Evolutionary conservation across 2,329 filamentous ascomycete species (phyloP).

Genomic region (Fusarium annulatum): DNA sequence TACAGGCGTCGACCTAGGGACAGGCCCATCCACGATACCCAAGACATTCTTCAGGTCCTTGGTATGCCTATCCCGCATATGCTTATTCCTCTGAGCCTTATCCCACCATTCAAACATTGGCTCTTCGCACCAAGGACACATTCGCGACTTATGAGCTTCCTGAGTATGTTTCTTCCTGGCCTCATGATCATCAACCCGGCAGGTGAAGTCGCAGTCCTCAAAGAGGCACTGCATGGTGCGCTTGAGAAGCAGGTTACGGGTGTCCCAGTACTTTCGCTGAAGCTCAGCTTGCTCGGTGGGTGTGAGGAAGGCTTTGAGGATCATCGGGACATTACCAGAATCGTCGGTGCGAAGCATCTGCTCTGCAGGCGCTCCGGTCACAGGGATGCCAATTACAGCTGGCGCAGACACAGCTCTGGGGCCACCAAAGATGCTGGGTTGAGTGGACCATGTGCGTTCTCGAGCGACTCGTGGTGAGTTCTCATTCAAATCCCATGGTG

Average conservation of each 20-base stretch:
- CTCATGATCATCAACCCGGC: slow-evolving; percentile 44
- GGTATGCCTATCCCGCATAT: slow-evolving; percentile 48
- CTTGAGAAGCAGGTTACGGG: slow-evolving; percentile 28
- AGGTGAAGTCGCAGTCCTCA: slow-evolving; percentile 50
- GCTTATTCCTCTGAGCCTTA: slow-evolving; percentile 38
- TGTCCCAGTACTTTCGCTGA: slow-evolving; percentile 31
- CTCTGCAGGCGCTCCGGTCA: slow-evolving; percentile 46
- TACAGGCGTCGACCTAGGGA: background rate
- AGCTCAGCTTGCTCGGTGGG: slow-evolving; percentile 54
- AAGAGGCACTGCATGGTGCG: slow-evolving; percentile 54
- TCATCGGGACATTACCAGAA: slow-evolving; percentile 48
- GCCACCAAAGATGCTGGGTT: slow-evolving; percentile 37
- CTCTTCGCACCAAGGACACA: slow-evolving; percentile 53
- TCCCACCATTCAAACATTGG: slow-evolving; percentile 47
- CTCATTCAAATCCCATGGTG: background rate
- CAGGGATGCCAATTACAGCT: slow-evolving; percentile 24
- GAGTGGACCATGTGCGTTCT: slow-evolving; percentile 38
- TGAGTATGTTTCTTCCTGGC: slow-evolving; percentile 52
- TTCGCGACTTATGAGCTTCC: slow-evolving; percentile 48
- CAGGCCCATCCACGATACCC: background rate
- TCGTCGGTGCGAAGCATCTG: slow-evolving; percentile 49
- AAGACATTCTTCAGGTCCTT: slow-evolving; percentile 33
- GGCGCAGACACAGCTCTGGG: slow-evolving; percentile 16
- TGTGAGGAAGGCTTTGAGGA: slow-evolving; percentile 54
- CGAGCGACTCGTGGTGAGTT: background rate